Evolutionary conservation across 768 basidiomycete species (phyloP).

Genomic region (Suillus hirtellus): DNA sequence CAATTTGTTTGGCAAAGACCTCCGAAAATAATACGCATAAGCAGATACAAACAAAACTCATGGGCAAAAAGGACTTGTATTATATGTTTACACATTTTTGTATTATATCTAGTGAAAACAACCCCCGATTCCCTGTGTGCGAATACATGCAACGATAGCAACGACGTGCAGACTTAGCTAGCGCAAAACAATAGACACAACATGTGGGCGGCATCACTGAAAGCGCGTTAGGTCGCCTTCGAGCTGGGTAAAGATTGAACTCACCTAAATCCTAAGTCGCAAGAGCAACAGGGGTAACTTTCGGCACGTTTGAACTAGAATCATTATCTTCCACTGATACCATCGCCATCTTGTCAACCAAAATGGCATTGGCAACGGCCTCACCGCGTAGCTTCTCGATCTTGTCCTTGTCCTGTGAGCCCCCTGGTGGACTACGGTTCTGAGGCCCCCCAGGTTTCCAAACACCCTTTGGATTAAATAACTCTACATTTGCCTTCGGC

Average conservation of each 20-base stretch:
- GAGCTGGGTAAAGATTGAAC: conserved; percentile 2
- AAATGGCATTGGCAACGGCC: conserved; percentile 34
- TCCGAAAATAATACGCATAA: conserved; percentile 27
- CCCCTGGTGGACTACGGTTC: conserved; percentile 17
- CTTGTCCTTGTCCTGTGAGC: conserved; percentile 27
- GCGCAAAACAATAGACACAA: conserved; percentile 18
- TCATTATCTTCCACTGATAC: conserved; percentile 37
- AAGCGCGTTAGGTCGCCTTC: conserved; percentile 9
- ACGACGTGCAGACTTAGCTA: conserved; percentile 29
- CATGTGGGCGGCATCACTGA: conserved; percentile 16
- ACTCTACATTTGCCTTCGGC: conserved; percentile 44
- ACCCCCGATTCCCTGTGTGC: conserved; percentile 18
- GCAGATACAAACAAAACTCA: conserved; percentile 14
- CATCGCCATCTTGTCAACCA: conserved; percentile 39
- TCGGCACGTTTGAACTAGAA: conserved; percentile 15
- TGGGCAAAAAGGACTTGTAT: conserved; percentile 24
- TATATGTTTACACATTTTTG: conserved; percentile 40
- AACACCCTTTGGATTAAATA: conserved; percentile 36
- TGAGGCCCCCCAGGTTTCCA: conserved; percentile 24
- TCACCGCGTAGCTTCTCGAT: conserved; percentile 38
- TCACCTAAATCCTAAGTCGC: conserved; percentile 28
- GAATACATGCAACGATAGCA: conserved; percentile 29
- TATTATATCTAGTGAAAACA: conserved; percentile 35
- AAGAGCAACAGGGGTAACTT: conserved; percentile 24
- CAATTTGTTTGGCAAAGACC: conserved; percentile 34